phyloP scores from a whole-genome alignment of 345 rosid genomes.

The Diplotaxis tenuifolia region DNA sequence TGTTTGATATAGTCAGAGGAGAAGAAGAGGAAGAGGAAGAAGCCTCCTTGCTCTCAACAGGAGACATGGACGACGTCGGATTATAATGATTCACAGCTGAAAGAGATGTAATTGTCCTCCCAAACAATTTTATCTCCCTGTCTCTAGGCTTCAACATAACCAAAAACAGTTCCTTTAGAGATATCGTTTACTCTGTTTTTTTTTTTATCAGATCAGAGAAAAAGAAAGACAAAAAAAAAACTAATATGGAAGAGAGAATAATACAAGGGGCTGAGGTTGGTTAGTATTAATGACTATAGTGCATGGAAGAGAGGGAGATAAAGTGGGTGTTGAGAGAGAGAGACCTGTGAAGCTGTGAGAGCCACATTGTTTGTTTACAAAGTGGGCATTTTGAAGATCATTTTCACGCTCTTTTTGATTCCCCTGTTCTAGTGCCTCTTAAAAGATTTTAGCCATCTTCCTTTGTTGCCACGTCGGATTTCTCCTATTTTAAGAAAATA shows the following conservation, averaged over 20 bases:
- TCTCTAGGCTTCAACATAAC: conserved; percentile 30
- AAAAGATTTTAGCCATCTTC: conserved; percentile 18
- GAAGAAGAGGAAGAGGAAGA: conserved; percentile 27
- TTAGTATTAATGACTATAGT: conserved; percentile 20
- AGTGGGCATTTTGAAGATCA: conserved; percentile 20
- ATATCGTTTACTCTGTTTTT: not conserved
- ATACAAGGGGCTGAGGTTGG: conserved; percentile 13
- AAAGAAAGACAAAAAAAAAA: not conserved
- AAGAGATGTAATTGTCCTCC: conserved; percentile 24
- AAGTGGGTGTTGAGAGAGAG: conserved; percentile 11
- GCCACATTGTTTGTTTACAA: conserved; percentile 24
- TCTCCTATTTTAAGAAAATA: not conserved
- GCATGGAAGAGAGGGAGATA: not conserved
- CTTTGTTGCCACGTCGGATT: conserved; percentile 25
- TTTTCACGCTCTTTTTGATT: conserved; percentile 39
- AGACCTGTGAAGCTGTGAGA: not conserved
- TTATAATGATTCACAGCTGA: not conserved
- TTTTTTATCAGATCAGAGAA: not conserved
- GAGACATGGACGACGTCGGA: not conserved
- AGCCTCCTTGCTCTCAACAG: conserved; percentile 25
- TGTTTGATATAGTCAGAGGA: not conserved
- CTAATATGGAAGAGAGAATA: conserved; percentile 21
- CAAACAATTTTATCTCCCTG: conserved; percentile 33
- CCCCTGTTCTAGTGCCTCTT: conserved; percentile 13
- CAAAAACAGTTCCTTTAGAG: not conserved